Percentiles rank a stretch among this genome's conserved stretches.
Evolutionary conservation across 352 stramenopile species (phyloP).

Genomic region (Phytophthora pluvialis): DNA sequence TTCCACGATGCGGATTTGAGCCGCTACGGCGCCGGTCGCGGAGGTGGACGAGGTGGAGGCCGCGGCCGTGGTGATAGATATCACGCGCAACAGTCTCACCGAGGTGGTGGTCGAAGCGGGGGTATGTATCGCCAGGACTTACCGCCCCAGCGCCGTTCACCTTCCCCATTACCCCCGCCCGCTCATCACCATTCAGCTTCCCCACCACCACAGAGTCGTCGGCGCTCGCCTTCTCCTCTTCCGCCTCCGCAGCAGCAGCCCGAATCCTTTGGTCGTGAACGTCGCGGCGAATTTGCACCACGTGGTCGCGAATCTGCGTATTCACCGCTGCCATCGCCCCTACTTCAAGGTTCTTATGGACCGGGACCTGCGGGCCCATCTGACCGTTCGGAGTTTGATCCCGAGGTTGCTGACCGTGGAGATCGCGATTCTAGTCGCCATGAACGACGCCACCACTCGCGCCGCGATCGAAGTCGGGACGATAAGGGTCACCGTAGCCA

Average conservation of each 20-base stretch:
- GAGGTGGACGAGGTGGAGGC: conserved; percentile 34
- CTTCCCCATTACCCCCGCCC: conserved; percentile 19
- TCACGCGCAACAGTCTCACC: conserved; percentile 13
- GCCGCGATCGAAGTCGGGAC: conserved; percentile 36
- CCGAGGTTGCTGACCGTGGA: conserved; percentile 15
- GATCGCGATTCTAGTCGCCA: conserved; percentile 36
- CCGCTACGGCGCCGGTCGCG: conserved; percentile 40
- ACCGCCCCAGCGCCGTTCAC: conserved; percentile 16
- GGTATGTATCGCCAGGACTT: conserved; percentile 29
- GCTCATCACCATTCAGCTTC: conserved; percentile 28
- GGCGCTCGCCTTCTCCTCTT: conserved; percentile 25
- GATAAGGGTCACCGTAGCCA: conserved; percentile 46
- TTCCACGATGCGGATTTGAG: conserved; percentile 37
- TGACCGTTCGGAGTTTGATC: conserved; percentile 28
- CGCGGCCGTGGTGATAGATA: conserved; percentile 30
- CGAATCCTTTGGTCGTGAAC: conserved; percentile 33
- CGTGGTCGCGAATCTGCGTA: conserved; percentile 27
- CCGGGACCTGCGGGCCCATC: conserved; percentile 10
- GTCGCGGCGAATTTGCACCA: conserved; percentile 26
- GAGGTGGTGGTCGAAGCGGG: conserved; percentile 21
- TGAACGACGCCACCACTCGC: conserved; percentile 35
- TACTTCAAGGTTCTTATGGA: conserved; percentile 21
- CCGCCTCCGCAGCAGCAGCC: conserved; percentile 24
- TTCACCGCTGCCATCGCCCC: conserved; percentile 40
- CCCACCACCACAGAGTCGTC: conserved; percentile 18